phyloP scores from a whole-genome alignment of 192 early-diverging fungal genomes.

The Linnemannia exigua region DNA sequence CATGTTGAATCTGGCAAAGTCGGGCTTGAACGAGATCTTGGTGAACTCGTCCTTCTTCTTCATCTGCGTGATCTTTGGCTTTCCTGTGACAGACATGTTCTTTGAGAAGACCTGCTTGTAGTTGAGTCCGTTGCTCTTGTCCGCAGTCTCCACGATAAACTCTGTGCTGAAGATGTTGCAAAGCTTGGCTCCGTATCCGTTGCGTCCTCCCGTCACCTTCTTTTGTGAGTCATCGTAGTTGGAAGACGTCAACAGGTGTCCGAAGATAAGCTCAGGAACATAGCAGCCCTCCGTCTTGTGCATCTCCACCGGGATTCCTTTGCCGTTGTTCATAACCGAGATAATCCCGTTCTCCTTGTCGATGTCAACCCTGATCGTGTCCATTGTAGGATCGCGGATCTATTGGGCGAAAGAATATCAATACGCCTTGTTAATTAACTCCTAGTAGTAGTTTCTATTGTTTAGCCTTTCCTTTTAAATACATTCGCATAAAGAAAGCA shows the following conservation, averaged over 20 bases:
- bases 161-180: constrained; percentile 98
- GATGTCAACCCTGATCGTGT: constrained; percentile 90
- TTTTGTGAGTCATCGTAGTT: constrained; percentile 98
- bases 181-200: constrained; percentile 95
- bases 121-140: constrained; percentile 75
- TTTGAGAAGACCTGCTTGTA: constrained; percentile 89
- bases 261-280: constrained; percentile 98
- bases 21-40: constrained; percentile 94
- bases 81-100: constrained; percentile 89
- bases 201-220: constrained; percentile 96
- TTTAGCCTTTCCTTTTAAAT: no score
- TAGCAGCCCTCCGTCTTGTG: constrained; percentile 92
- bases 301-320: constrained; percentile 95
- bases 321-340: constrained; percentile 94
- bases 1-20: constrained; percentile 94
- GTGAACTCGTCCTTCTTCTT: constrained; percentile 86
- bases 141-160: constrained; percentile 94
- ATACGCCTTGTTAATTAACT: not conserved
- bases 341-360: constrained; percentile 82
- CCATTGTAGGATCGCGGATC: constrained; percentile 91
- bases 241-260: constrained; percentile 95
- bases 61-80: constrained; percentile 81
- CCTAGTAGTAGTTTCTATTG: no score
- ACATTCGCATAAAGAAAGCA: not conserved
- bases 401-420: constrained; percentile 17